Evolutionary conservation across 371 early-diverging fungal genomes (phyloP), one percentile per base, ranked within the genome.

Genomic region (Mortierella sp.): DNA sequence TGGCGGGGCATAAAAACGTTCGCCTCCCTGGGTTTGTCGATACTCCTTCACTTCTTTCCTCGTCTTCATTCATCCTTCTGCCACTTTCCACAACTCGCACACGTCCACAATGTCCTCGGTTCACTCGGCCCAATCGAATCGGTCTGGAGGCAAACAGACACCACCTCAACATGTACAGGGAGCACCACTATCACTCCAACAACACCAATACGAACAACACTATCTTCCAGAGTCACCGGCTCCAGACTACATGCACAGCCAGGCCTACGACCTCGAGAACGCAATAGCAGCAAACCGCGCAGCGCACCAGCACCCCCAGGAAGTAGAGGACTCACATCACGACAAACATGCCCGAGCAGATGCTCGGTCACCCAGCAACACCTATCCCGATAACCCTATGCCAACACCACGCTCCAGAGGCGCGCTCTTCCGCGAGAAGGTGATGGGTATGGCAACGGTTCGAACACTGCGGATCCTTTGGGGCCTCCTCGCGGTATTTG

Each of bases 361-460:
- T 43, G 1, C 19, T 12, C 40, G 49, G 51, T 1, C 22, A 24
- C 25, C 43, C 64, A 6, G 34, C 4, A 45, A 40, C 40, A 44
- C 57, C 17, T 31, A 34, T 24, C 21, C 28, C 10, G 24, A 65
- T 22, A 44, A 19, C 41, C 19, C 47, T 6, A 46, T 51, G n/a
- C 54, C 54, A 8, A 21, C 27, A 9, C 71, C 8, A 12, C 55
- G 17, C 22, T 58, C 71, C 25, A 52, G 34, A n/a, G 65, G 57
- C 24, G 47, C 60, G 29, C 51, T 43, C 10, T 61, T 76, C 45
- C 62, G 76, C 14, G 29, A 57, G 16, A 45, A 46, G 8, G 65
- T 76, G 8, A 51, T 76, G 44, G 21, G 50, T 29, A 57, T 64
- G 65, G 64, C 76, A 6, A 76, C 68, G 1, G 69, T 76, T 8